Evolutionary conservation across 257 asterid genomes (phyloP).

Genomic region (Haberlea rhodopensis): DNA sequence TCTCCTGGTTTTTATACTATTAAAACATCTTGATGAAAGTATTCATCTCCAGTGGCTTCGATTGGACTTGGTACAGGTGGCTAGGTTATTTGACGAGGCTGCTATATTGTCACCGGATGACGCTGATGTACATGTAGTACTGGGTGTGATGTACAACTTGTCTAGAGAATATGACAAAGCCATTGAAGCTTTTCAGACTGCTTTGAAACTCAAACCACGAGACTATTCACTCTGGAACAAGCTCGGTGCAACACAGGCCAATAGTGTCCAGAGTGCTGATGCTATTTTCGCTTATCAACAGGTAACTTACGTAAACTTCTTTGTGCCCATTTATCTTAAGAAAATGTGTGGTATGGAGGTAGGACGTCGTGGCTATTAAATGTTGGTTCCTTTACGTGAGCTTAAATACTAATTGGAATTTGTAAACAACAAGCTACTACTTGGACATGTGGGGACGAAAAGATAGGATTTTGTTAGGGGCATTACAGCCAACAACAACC

Average conservation of each 20-base stretch:
- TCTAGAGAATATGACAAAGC: slow-evolving; percentile 92
- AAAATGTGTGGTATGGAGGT: slow-evolving; percentile 7
- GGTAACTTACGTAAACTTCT: slow-evolving; percentile 41
- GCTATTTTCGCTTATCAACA: slow-evolving; percentile 94
- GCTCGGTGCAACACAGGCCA: slow-evolving; percentile 99
- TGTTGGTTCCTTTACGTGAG: background rate
- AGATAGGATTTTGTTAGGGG: too few species aligned
- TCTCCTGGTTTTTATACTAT: slow-evolving; percentile 4
- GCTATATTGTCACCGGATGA: slow-evolving; percentile 92
- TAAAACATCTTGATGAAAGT: background rate
- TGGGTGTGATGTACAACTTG: slow-evolving; percentile 86
- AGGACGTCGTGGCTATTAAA: slow-evolving; percentile 8
- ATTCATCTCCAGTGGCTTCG: slow-evolving; percentile 23
- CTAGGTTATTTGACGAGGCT: slow-evolving; percentile 76
- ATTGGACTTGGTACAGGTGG: slow-evolving; percentile 55
- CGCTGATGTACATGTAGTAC: slow-evolving; percentile 97
- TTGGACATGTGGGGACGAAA: background rate
- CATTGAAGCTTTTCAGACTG: slow-evolving; percentile 86
- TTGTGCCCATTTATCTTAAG: background rate
- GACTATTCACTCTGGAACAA: slow-evolving; percentile 99
- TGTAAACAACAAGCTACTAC: background rate
- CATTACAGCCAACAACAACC: too few species aligned
- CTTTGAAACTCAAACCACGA: slow-evolving; percentile 89
- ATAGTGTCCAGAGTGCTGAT: slow-evolving; percentile 94
- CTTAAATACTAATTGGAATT: too few species aligned